Base-by-base conservation (phyloP, 2,329 filamentous ascomycete species). In the Intubia oerlemansii region DNA sequence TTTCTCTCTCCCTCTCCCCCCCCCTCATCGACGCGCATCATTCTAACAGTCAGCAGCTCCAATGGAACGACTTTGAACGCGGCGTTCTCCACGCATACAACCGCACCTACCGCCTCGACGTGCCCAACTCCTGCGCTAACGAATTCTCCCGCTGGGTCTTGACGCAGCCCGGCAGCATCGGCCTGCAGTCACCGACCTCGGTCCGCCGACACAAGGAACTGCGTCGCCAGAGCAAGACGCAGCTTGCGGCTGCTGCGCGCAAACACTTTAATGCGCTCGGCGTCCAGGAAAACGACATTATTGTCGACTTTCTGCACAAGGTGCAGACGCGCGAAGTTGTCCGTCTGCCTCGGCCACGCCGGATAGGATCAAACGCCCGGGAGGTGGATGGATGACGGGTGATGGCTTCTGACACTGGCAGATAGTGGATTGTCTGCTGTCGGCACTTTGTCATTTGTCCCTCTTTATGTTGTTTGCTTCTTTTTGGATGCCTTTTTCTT, bases 251-350 rank as follows among this genome's bases (percentile, higher is more conserved):
- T 38, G 61, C 66, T 2, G 74, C 84, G 27, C 62, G 78, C 38
- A 84, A 81, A 47, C 77, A 88, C 50, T 88, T 88, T 53, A 88
- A 88, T 44, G 69, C 67, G 19, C 59, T 78, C 38, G 75, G 74
- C 11, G 66, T 85, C 23, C 73, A 71, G 38, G 80, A 90, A 53
- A 81, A 73, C 44, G 79, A 88, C 41, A 72, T 82, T 38, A 75
- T 88, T 32, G 75, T 84, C 32, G 75, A 78, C 38, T 68, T 81
- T 44, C 57, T 82, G 35, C 78, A 80, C 56, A 76, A 70, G 44
- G 61, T 78, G 17, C 59, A 62, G 43, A 62, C 60, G 38, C 57
- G 68, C 35, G 62, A 65, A 13, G 38, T 51, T 3, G 36, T 40
- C 24, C 35, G 35, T 8, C 31, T 35, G 24, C 35, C 24, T 21